Evolutionary conservation across 805 yeast genomes (phyloP), one percentile per base, ranked within the genome.

Genomic region (Starmerella vitae): DNA sequence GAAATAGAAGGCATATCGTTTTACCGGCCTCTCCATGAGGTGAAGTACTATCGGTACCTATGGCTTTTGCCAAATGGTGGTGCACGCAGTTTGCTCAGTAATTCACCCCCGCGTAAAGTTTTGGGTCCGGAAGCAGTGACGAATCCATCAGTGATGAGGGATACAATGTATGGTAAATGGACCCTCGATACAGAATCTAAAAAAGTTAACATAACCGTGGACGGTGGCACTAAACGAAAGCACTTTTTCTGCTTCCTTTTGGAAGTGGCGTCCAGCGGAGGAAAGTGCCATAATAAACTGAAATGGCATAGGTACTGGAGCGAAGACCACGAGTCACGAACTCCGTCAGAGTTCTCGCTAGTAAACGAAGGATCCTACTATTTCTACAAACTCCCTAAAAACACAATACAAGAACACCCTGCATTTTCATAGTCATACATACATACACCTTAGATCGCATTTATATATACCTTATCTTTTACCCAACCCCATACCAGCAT

Each of bases 1-100:
- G 78, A 81, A 2, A 68, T 76, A 37, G 69, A 74, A 7, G 68
- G 43, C 18, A 42, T 47, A 7, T 39, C 80, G 5, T 74, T 91
- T 78, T 59, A 68, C 32, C 73, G 74, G 44, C 95, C 95, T 1
- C 72, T 81, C 17, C 74, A 82, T 49, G 74, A 84, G 55, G 80
- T 88, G 30, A 82, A 95, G 0, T 88, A 88, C 54, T 88, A 83
- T 55, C 64, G 98, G 46, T 91, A 85, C 57, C 59, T 78, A 26
- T 65, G 96, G 45, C 85, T 88, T 53, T 80, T 68, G 55, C 76
- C 77, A 0, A 79, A 80, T 52, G 96, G 97, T 0, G 62, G 70
- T 1, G 78, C 83, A 43, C 60, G 81, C 31, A 72, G 79, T 53
- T 66, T 81, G 21, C 66, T 83, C 20, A 72, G 93, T 0, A 70